phyloP scores from a whole-genome alignment of 2,329 filamentous ascomycete species.

The Fusarium pseudonygamai region DNA sequence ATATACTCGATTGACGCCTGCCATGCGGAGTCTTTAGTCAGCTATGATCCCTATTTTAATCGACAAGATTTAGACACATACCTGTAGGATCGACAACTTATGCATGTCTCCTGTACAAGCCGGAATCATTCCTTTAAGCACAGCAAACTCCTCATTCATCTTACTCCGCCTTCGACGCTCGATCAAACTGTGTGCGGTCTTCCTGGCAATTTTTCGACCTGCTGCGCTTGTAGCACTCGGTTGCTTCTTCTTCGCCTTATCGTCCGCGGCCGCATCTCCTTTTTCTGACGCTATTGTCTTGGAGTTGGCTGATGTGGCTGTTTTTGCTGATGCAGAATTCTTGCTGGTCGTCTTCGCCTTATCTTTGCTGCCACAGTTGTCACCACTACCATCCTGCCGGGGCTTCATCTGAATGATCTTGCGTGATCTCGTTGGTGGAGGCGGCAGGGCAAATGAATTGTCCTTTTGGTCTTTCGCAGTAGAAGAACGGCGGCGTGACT shows the following conservation, averaged over 20 bases:
- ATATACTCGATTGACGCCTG: slow-evolving; percentile 97
- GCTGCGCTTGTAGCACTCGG: slow-evolving; percentile 80
- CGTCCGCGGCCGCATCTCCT: slow-evolving; percentile 33
- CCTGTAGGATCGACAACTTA: slow-evolving; percentile 94
- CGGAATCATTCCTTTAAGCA: slow-evolving; percentile 94
- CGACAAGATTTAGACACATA: slow-evolving; percentile 51
- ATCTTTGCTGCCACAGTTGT: slow-evolving; percentile 38
- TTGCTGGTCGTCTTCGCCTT: slow-evolving; percentile 38
- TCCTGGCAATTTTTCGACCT: slow-evolving; percentile 92
- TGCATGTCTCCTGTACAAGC: slow-evolving; percentile 98
- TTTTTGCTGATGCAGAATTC: slow-evolving; percentile 24
- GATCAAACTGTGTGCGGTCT: slow-evolving; percentile 95
- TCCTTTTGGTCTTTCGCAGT: slow-evolving; percentile 59
- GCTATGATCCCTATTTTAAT: background rate
- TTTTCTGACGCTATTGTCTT: slow-evolving; percentile 35
- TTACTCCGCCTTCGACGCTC: slow-evolving; percentile 90
- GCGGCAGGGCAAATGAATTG: slow-evolving; percentile 82
- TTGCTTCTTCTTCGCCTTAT: slow-evolving; percentile 76
- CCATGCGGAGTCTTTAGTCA: slow-evolving; percentile 5
- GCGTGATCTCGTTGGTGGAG: slow-evolving; percentile 88
- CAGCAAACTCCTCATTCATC: slow-evolving; percentile 98
- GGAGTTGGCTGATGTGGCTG: slow-evolving; percentile 25
- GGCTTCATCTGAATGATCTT: slow-evolving; percentile 99
- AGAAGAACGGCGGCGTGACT: slow-evolving; percentile 63
- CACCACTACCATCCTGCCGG: slow-evolving; percentile 53